Evolutionary conservation across 768 basidiomycete species (phyloP).

Genomic region (Trametes cinnabarina): DNA sequence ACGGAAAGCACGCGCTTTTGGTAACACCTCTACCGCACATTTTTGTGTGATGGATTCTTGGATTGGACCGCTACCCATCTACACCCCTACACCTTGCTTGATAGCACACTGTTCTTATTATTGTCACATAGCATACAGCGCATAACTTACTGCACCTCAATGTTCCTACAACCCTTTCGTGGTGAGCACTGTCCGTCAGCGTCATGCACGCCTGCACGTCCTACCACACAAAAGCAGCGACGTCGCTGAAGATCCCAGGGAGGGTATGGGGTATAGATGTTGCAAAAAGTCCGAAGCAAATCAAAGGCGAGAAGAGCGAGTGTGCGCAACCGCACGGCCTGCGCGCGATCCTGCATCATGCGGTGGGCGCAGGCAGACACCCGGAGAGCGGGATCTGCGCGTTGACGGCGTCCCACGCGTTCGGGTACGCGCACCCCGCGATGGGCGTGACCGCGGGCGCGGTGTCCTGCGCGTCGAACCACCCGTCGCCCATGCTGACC

Average conservation of each 20-base stretch:
- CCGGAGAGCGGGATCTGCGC: conserved; percentile 21
- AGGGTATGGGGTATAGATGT: no score
- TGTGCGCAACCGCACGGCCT: no score
- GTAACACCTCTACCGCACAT: conserved; percentile 19
- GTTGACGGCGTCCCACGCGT: conserved; percentile 51
- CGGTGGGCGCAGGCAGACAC: conserved; percentile 24
- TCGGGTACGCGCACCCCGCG: conserved; percentile 58
- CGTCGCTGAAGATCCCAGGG: no score
- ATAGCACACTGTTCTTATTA: no score
- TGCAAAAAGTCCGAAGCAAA: not conserved
- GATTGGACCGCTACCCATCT: no score
- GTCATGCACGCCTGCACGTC: not conserved
- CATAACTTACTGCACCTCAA: not conserved
- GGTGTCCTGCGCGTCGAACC: conserved; percentile 50
- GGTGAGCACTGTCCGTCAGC: not conserved
- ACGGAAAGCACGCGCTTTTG: conserved; percentile 40
- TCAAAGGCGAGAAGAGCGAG: no score
- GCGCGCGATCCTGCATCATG: not conserved
- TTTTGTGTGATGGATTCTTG: not conserved
- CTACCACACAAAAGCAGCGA: not conserved
- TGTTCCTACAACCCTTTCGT: not conserved
- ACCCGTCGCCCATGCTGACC: conserved; percentile 48
- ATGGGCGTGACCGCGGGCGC: conserved; percentile 55
- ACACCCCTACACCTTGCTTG: no score
- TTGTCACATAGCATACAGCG: not conserved